Percentiles rank a stretch among this genome's conserved stretches.
These are phyloP conservation scores for Sambucus nigra DNA, from an alignment of 129 eudicot genomes.

Conservation along the genomic window DNA sequence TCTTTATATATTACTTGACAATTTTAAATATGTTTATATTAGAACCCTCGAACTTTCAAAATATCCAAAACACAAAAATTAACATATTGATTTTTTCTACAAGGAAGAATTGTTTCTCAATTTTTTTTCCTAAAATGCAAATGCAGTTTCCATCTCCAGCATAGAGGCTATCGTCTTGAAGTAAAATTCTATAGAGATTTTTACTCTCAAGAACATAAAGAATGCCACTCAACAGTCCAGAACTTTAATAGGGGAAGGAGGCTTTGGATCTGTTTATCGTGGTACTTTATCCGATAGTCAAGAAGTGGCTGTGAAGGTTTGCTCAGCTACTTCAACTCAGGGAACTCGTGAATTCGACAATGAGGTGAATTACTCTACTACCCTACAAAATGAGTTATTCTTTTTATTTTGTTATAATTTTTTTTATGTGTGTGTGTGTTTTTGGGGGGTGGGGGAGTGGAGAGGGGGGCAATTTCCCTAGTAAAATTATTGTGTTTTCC, in stretches of 20 bases:
- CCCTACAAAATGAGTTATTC: slow-evolving; percentile 4
- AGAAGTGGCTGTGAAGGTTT: slow-evolving; percentile 87
- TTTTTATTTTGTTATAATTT: too few relatives aligned
- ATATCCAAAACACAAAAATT: too few relatives aligned
- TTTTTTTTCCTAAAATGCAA: slow-evolving; percentile 29
- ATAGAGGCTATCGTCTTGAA: slow-evolving; percentile 35
- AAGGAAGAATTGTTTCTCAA: not conserved
- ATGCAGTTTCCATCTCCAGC: slow-evolving; percentile 64
- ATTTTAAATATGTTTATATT: not conserved
- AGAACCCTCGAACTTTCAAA: too few relatives aligned
- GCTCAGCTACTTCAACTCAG: slow-evolving; percentile 82
- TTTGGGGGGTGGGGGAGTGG: too few relatives aligned
- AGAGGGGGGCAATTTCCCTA: too few relatives aligned
- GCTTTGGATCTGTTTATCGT: slow-evolving; percentile 77
- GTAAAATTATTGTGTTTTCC: not conserved
- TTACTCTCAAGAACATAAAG: slow-evolving; percentile 55
- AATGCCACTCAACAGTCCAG: slow-evolving; percentile 59
- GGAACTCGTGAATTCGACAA: slow-evolving; percentile 86
- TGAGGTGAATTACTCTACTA: slow-evolving; percentile 36
- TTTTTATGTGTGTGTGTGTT: too few relatives aligned
- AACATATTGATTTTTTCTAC: too few relatives aligned
- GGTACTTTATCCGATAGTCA: slow-evolving; percentile 71
- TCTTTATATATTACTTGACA: not conserved
- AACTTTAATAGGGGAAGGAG: slow-evolving; percentile 83
- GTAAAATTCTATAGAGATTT: slow-evolving; percentile 48